Base-by-base conservation (phyloP, 2,329 filamentous ascomycete species). In the Monosporascus sp. region DNA sequence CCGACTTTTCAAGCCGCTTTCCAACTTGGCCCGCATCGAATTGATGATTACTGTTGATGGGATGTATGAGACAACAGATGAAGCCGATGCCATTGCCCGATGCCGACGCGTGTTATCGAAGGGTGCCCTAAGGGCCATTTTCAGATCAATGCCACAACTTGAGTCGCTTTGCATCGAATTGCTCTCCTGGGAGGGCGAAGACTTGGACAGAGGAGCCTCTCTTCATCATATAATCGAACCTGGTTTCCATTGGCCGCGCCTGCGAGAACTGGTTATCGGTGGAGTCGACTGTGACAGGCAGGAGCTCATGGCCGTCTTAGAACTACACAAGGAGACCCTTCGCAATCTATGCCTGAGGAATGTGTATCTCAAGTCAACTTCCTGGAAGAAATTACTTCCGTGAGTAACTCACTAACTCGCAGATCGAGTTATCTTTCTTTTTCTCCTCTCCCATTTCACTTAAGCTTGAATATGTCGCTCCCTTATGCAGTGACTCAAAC, bases 241-340 rank as follows among this genome's bases (percentile, higher is more conserved):
- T 19, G 54, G 57, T 20, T 61, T 64, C 49, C 56, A 27, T 46
- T 67, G 65, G 65, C 49, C 54, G 2, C 43, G 63, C 41, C 62
- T 68, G 5, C 49, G 53, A 5, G 56, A 56, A 19, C 45, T 68
- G 16, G 52, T 54, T 19, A 51, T 68, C 17, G 58, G 61, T 7
- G 59, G 59, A 19, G 49, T 67, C 17, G 50, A 46, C 5, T 59
- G 58, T 27, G 61, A 65, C 31, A 57, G 63, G 36, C 52, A 56
- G 14, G 61, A 64, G n/a, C 54, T 67, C 11, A 57, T 62, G 59
- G 49, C 51, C 11, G 48, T 61, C 26, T 48, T 66, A 8, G 50
- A 55, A 43, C 56, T 52, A 40, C 66, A 68, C 54, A 64, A 61
- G 38, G 36, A 53, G 8, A 66, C 59, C 2, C 62, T 68, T 2